Conservation (phyloP, 768 basidiomycete genomes). For the Mycena haematopus region DNA sequence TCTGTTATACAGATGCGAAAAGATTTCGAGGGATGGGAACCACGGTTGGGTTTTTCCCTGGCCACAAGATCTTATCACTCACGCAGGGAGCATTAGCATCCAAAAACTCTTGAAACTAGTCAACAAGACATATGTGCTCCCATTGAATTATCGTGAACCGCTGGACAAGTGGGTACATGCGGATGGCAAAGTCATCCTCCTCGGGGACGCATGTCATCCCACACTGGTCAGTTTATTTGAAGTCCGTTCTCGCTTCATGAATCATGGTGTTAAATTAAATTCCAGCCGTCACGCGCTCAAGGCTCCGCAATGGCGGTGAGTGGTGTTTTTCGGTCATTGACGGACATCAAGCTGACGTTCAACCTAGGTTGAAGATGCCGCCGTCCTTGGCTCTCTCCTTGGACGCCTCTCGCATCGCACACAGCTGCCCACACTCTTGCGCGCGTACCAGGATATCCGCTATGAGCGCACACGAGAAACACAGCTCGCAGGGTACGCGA, state of each 20-base stretch:
- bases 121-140: slow-evolving; percentile 53
- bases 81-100: slow-evolving; percentile 36
- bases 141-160: slow-evolving; percentile 55
- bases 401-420: slow-evolving; percentile 48
- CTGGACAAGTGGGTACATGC: slow-evolving; percentile 56
- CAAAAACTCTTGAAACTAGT: slow-evolving; percentile 54
- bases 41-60: slow-evolving; percentile 39
- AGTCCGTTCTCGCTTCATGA: not conserved
- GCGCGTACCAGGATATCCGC: slow-evolving; percentile 60
- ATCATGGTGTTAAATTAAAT: not conserved
- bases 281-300: slow-evolving; percentile 60
- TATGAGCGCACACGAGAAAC: slow-evolving; percentile 54
- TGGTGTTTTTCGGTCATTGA: not conserved
- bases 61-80: not conserved
- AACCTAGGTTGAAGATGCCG: slow-evolving; percentile 56
- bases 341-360: too few species aligned
- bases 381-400: slow-evolving; percentile 57
- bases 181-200: slow-evolving; percentile 48
- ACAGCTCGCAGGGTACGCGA: slow-evolving; percentile 55
- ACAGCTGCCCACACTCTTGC: slow-evolving; percentile 54
- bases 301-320: slow-evolving; percentile 61
- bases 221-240: slow-evolving; percentile 42
- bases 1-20: slow-evolving; percentile 52
- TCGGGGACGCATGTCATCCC: slow-evolving; percentile 65
- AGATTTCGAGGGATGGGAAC: slow-evolving; percentile 56